Conservation (phyloP, 768 basidiomycete genomes). For the Daedalea quercina region DNA sequence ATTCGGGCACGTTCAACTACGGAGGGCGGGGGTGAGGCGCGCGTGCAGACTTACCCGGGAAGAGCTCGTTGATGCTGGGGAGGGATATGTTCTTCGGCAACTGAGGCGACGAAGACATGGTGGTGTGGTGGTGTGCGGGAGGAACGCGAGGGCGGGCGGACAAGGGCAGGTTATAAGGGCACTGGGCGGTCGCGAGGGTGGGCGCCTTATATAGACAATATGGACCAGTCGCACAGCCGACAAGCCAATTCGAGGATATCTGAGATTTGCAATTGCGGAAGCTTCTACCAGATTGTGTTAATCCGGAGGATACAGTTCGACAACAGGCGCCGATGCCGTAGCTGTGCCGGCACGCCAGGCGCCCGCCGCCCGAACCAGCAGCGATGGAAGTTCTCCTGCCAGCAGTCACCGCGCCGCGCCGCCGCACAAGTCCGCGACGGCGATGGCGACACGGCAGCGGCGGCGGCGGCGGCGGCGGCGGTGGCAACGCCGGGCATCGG, state of each 20-base stretch:
- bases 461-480: no score
- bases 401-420: neutral
- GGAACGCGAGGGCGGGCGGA: neutral
- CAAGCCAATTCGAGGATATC: neutral
- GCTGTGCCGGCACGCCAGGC: no score
- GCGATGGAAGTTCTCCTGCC: neutral
- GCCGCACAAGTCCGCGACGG: no score
- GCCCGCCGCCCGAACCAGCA: no score
- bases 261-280: conserved; percentile 1
- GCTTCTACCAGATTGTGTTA: neutral
- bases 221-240: neutral
- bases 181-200: neutral
- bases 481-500: no score
- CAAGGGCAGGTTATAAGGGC: neutral
- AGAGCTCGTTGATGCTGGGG: conserved; percentile 20
- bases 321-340: neutral
- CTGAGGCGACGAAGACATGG: conserved; percentile 3
- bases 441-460: no score
- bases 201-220: conserved; percentile 4
- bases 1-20: neutral
- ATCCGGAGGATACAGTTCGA: neutral
- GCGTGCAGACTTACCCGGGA: conserved; percentile 10
- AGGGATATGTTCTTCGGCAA: conserved; percentile 3
- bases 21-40: neutral
- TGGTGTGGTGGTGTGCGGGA: neutral